A percentile compares a stretch with the other conserved stretches of the same genome.
These are phyloP conservation scores for Aquilaria yunnanensis DNA, from an alignment of 345 rosid genomes.

Conservation along the genomic window DNA sequence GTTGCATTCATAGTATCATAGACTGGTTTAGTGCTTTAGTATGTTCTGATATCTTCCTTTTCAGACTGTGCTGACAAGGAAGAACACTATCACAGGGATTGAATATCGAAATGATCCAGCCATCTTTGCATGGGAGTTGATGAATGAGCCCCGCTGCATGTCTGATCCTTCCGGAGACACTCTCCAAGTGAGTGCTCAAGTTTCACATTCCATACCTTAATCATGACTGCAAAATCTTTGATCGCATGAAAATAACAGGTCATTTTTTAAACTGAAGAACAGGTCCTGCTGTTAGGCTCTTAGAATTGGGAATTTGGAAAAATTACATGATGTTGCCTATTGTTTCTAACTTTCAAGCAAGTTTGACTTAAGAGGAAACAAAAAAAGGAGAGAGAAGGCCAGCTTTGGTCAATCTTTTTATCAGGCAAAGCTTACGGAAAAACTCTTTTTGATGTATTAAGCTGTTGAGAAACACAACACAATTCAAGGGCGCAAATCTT, in stretches of 20 bases:
- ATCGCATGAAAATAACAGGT: too few species aligned
- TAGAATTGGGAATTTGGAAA: too few species aligned
- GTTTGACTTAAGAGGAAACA: too few species aligned
- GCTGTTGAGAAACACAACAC: too few species aligned
- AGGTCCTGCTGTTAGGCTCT: too few species aligned
- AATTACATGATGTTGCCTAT: not conserved
- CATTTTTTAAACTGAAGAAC: too few species aligned
- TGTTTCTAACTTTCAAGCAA: not conserved
- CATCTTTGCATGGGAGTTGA: slow-evolving; percentile 86
- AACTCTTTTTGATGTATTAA: too few species aligned
- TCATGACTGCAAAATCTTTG: not conserved
- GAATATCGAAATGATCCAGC: slow-evolving; percentile 78
- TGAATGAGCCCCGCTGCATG: slow-evolving; percentile 81
- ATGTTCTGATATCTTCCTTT: slow-evolving; percentile 8
- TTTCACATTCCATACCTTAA: not conserved
- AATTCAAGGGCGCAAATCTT: too few species aligned
- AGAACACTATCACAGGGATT: slow-evolving; percentile 67
- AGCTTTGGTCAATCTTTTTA: too few species aligned
- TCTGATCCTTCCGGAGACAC: slow-evolving; percentile 80
- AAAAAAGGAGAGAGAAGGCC: not conserved
- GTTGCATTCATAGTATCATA: slow-evolving; percentile 2
- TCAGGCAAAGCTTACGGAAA: too few species aligned
- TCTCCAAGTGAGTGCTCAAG: slow-evolving; percentile 52
- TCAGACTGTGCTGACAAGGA: slow-evolving; percentile 63
- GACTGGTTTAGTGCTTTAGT: not conserved